Base-by-base conservation (phyloP, 129 eudicot species). In the Centaurea solstitialis region DNA sequence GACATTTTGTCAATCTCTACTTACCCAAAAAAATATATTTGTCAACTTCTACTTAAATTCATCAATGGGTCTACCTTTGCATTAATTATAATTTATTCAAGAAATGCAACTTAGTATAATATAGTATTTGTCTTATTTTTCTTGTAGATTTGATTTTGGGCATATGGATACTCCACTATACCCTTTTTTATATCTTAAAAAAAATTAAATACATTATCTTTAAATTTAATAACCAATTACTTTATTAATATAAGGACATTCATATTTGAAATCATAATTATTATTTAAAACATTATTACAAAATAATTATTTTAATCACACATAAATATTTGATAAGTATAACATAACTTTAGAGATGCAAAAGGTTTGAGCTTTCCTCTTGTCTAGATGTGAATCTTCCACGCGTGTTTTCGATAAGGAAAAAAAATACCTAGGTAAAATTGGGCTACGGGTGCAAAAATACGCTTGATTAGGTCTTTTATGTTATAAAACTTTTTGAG, bases 1-100 rank as follows among this genome's bases (percentile, higher is more conserved):
- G 15, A 41, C 78, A 70, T 33, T 76, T 76, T 82, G 82, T 82
- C 86, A 82, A 72, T 64, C 17, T 26, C 28, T 70, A 61, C 57
- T 82, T 41, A 70, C 71, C 86, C 61, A 76, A 26, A 82, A 82
- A 33, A 8, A 82, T 9, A 8, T 9, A 20, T 80, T 40, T 40
- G 81, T 82, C 86, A 83, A 83, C 78, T 62, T 5, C 41, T 39
- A 62, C 74, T 59, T 83, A 28, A 83, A 77, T 83, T 41, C 68
- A 66, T 76, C 13, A 53, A 20, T 82, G 75, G 85, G 81, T 76
- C 86, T 82, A 82, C 62, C 70, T 69, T 69, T 64, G 28, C 11
- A 70, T 71, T 38, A 38, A 17, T 76, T 76, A 65, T 45, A 47
- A 64, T n/a, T 11, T 21, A 7, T 66, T 57, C 21, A 50, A 45